A percentile compares a stretch with the other conserved stretches of the same genome.
Evolutionary conservation across 192 early-diverging fungal species (phyloP).

Genomic region (Podila verticillata): DNA sequence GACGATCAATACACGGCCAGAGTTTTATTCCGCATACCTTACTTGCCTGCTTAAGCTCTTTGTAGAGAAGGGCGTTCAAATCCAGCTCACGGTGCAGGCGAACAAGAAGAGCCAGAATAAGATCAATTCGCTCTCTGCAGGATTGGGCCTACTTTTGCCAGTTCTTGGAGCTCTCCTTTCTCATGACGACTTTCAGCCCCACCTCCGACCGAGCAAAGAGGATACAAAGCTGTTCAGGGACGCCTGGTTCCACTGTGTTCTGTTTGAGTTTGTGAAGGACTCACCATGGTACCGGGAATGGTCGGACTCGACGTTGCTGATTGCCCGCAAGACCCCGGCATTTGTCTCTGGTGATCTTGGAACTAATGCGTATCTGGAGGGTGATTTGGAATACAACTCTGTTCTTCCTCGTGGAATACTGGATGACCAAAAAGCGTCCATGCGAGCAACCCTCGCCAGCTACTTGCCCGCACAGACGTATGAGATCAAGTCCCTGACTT

Average conservation of each 20-base stretch:
- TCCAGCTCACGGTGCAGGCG: constrained; percentile 55
- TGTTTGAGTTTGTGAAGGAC: constrained; percentile 79
- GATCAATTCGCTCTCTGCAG: constrained; percentile 50
- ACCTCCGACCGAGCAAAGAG: constrained; percentile 65
- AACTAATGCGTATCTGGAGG: constrained; percentile 80
- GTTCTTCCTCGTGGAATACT: constrained; percentile 63
- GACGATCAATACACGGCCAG: constrained; percentile 55
- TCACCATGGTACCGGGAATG: constrained; percentile 85
- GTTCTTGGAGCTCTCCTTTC: constrained; percentile 67
- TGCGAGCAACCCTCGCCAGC: constrained; percentile 63
- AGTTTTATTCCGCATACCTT: constrained; percentile 64
- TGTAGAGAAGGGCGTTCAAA: constrained; percentile 64
- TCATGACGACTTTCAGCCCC: constrained; percentile 64
- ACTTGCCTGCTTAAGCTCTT: constrained; percentile 61
- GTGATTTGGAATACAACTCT: constrained; percentile 89
- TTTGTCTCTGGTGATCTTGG: constrained; percentile 72
- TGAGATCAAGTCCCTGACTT: constrained; percentile 71
- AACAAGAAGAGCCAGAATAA: constrained; percentile 52
- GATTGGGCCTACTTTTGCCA: constrained; percentile 67
- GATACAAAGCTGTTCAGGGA: constrained; percentile 81
- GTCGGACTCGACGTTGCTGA: constrained; percentile 64
- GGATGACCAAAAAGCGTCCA: constrained; percentile 61
- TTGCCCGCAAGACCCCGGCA: constrained; percentile 88
- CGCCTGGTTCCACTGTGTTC: constrained; percentile 89
- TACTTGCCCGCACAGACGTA: constrained; percentile 63